Evolutionary conservation across 305 asterid species (phyloP), one percentile per base, ranked within the genome.

Genomic region (Withania somnifera): DNA sequence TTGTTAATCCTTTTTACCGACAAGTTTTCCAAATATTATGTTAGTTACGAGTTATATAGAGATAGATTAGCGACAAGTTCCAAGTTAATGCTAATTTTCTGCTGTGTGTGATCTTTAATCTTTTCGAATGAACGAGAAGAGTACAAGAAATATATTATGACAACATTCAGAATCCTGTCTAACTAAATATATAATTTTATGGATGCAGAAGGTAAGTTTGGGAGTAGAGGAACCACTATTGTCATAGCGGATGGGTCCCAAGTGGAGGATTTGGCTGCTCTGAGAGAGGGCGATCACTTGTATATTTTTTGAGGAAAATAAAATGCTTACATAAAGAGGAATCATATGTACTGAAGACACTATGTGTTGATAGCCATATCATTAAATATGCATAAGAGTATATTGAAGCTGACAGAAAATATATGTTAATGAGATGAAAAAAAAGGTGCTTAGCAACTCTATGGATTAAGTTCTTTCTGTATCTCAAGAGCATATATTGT

Each of bases 241-340:
- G 86, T 89, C 87, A 94, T 93, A 92, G 87, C 86, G 38, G 92
- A 94, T 85, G 97, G 98, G 54, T 93, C 94, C 73, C 91, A 88
- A 79, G 99, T 93, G 85, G 99, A 94, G 87, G 98, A 96, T 86
- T 82, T 90, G 82, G 82, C 79, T 47, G 97, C 89, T 58, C 84
- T 94, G 85, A 85, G 98, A 84, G 99, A 96, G 86, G 88, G 92
- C 73, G 99, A 94, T 69, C 94, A 91, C 91, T 87, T 95, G 79
- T 94, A 95, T 91, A 92, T 96, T 32, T 32, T 87, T 80, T 95
- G 88, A 90, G 84, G 50, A 1, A 82, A 80, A 54, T 81, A 66
- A 68, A 20, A 22, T 19, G 53, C 42, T 80, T 68, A 24, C 5
- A 60, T 26, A 24, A 15, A 63, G 45, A 7, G 14, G 73, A 63